Base-by-base conservation (phyloP, 2,329 filamentous ascomycete genomes). In the Penicillium psychrosexuale region DNA sequence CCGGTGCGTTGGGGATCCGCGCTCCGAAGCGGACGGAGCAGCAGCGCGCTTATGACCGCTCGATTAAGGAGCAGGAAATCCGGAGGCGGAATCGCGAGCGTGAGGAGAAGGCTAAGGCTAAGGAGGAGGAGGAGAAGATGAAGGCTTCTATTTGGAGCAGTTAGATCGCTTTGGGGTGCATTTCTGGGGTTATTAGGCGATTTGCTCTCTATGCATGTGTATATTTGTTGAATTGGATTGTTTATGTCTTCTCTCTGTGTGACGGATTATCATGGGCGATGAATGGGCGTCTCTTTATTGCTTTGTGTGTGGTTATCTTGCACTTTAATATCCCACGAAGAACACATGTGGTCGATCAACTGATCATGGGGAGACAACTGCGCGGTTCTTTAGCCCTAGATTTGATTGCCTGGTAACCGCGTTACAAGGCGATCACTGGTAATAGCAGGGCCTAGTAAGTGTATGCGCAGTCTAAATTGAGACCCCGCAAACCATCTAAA, bases 111-210 rank as follows among this genome's bases (percentile, higher is more conserved):
- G 82, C 77, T 61, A 80, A 77, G 65, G 82, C 82, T 60, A 84
- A 84, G 66, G 83, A 87, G 66, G 84, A 84, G 33, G 78, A 78
- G 43, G 88, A 93, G 69, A 84, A 81, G 72, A 87, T 88, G n/a
- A 95, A 88, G 79, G 82, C 82, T 57, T 86, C 89, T n/a, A 80
- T 96, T 27, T 97, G 94, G 94, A 87, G 94, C 56, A 89, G 78
- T 62, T 84, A 61, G 65, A 17, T 42, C 36, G n/a, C 8, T 44
- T 44, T 45, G 8, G 12, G 12, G 3, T 43, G 15, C 13, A 34
- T 1, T 36, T 27, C 39, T 36, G 22, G 30, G 24, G 8, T 54
- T 22, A 40, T 33, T 52, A 45, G 40, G 12, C 19, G 33, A n/a
- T 17, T 49, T 5, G 51, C 47, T 33, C 47, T 38, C 28, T 44